Evolutionary conservation across 1,284 basidiomycete species (phyloP).

Genomic region (Heterobasidion annosum): DNA sequence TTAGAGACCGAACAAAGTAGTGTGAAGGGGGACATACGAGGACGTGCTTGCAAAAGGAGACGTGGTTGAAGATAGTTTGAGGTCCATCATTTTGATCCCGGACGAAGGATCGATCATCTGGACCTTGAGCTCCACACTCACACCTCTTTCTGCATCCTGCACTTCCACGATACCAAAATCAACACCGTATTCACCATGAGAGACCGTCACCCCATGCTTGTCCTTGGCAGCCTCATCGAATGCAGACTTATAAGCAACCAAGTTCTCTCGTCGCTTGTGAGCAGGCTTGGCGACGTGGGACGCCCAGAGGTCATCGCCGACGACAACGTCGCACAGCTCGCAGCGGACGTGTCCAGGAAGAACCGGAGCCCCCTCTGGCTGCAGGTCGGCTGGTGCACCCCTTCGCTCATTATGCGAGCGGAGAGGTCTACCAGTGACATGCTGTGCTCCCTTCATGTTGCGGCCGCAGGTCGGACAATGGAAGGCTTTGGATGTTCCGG

Average conservation of each 20-base stretch:
- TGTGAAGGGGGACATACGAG: background rate
- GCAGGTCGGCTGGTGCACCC: slow-evolving; percentile 17
- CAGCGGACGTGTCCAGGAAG: slow-evolving; percentile 25
- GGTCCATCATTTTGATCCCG: background rate
- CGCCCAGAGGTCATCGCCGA: slow-evolving; percentile 10
- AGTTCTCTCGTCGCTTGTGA: slow-evolving; percentile 24
- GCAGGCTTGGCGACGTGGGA: slow-evolving; percentile 12
- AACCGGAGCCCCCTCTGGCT: slow-evolving; percentile 21
- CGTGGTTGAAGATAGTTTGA: background rate
- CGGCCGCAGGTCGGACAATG: no score
- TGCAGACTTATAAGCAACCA: slow-evolving; percentile 24
- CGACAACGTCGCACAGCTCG: slow-evolving; percentile 26
- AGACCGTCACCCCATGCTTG: slow-evolving; percentile 30
- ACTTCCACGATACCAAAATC: slow-evolving; percentile 29
- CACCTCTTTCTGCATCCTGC: background rate
- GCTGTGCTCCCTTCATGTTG: slow-evolving; percentile 17
- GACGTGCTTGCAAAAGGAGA: no score
- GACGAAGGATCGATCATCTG: background rate
- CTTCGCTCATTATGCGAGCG: slow-evolving; percentile 9
- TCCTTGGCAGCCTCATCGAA: slow-evolving; percentile 35
- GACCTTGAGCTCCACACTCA: background rate
- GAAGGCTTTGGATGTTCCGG: no score
- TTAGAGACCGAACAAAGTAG: background rate
- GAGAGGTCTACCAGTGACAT: slow-evolving; percentile 20
- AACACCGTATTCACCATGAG: slow-evolving; percentile 15